phyloP scores from a whole-genome alignment of 805 yeast genomes.

The Ogataea trehalophila region DNA sequence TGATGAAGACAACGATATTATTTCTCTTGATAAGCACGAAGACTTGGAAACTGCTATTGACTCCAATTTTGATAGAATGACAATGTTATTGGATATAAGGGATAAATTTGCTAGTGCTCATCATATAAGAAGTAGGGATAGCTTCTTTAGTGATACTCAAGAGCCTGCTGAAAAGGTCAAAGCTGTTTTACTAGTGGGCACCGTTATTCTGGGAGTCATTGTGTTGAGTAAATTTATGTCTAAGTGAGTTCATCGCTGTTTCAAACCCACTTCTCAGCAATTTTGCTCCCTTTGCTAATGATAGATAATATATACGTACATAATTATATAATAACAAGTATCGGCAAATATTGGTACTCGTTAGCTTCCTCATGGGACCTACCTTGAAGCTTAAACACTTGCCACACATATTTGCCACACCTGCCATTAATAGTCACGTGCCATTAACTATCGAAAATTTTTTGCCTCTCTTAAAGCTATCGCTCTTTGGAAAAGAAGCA shows the following conservation, averaged over 20 bases:
- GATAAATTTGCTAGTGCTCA: neutral
- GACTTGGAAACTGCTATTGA: slow-evolving; percentile 29
- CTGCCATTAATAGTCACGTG: too few relatives aligned
- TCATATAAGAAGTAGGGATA: slow-evolving; percentile 1
- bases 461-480: too few relatives aligned
- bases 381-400: too few relatives aligned
- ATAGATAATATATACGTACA: too few relatives aligned
- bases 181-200: slow-evolving; percentile 2
- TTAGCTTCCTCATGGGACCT: too few relatives aligned
- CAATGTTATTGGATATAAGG: slow-evolving; percentile 14
- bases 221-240: slow-evolving; percentile 3
- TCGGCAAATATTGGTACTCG: too few relatives aligned
- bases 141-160: slow-evolving; percentile 1
- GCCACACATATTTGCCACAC: too few relatives aligned
- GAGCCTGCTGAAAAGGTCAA: neutral
- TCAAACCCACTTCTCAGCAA: neutral
- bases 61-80: slow-evolving; percentile 5
- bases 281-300: neutral
- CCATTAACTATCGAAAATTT: too few relatives aligned
- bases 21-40: slow-evolving; percentile 29
- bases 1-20: slow-evolving; percentile 36
- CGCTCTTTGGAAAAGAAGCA: too few relatives aligned
- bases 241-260: neutral
- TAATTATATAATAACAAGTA: too few relatives aligned
- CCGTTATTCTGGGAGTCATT: slow-evolving; percentile 6